phyloP scores from a whole-genome alignment of 2,329 filamentous ascomycete genomes.

The Clonostachys sp. region DNA sequence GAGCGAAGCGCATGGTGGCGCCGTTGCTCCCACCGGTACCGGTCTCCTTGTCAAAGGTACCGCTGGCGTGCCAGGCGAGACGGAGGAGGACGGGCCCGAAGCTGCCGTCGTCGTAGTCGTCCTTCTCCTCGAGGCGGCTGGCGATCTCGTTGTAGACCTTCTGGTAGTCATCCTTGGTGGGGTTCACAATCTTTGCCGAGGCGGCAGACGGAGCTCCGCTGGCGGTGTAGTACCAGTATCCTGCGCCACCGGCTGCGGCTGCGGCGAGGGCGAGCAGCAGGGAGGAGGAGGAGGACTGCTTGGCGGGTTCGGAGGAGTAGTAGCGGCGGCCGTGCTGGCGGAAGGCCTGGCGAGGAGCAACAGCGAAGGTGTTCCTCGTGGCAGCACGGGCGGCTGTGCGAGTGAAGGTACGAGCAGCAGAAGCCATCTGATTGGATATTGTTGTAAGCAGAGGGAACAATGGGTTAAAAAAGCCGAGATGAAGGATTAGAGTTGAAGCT shows the following conservation, averaged over 20 bases:
- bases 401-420: constrained; percentile 48
- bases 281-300: constrained; percentile 39
- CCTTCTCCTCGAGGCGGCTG: constrained; percentile 74
- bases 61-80: constrained; percentile 90
- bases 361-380: constrained; percentile 51
- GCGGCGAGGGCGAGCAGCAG: constrained; percentile 56
- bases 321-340: constrained; percentile 71
- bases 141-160: constrained; percentile 90
- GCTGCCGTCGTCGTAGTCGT: constrained; percentile 94
- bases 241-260: constrained; percentile 57
- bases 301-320: constrained; percentile 68
- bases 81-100: constrained; percentile 89
- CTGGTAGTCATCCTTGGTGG: constrained; percentile 86
- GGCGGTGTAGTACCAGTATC: constrained; percentile 62
- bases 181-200: constrained; percentile 59
- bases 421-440: constrained; percentile 22
- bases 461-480: no score
- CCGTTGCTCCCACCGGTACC: constrained; percentile 92
- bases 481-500: no score
- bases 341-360: constrained; percentile 62
- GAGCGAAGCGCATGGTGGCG: constrained; percentile 92
- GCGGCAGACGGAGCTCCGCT: constrained; percentile 40
- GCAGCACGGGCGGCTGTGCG: constrained; percentile 56
- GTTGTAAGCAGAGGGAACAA: not conserved
- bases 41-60: constrained; percentile 86